Evolutionary conservation across 768 basidiomycete genomes (phyloP), one percentile per base, ranked within the genome.

Genomic region (Boletus eberwhitei): DNA sequence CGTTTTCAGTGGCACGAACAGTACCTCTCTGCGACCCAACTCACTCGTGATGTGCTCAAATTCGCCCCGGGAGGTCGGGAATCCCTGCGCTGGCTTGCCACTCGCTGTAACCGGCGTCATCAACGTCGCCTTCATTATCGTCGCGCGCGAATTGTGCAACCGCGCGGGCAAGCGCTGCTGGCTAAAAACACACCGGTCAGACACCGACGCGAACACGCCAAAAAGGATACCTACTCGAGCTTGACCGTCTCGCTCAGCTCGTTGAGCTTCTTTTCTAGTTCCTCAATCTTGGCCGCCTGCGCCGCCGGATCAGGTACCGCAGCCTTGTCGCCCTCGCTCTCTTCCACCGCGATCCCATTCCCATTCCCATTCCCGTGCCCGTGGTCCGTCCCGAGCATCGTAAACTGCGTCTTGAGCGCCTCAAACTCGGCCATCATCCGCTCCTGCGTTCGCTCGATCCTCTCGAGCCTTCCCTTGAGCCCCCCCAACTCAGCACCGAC

Each of bases 21-120:
- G 35, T 26, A 5, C 5, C 7, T 17, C 36, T 17, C 7, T 8
- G 6, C 7, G 32, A 9, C 8, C 29, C 29, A 0, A 44, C 38
- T 2, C 31, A 77, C 76, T 77, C 17, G 75, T 77, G n/a, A 77
- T 67, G 58, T 76, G 75, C 57, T 77, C 76, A 48, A 76, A 77
- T 57, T 77, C 76, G 50, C 76, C 76, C 48, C 73, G 71, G 1
- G 73, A 70, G 5, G 38, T 42, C 11, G 76, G 76, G 64, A 75
- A 75, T 48, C 73, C 70, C 9, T 57, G 40, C 24, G 66, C 73
- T 0, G 69, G 60, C 60, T 76, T 76, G 16, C 76, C 73, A 32
- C 66, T 71, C 31, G 63, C 59, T 50, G 58, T 66, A 0, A 65
- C 47, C 0, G 67, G 72, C 21, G 73, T 57, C 53, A 62, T 65